Percentiles rank a stretch among this genome's conserved stretches.
Evolutionary conservation across 352 stramenopile genomes (phyloP).

Genomic region (Globisporangium iwayamae): DNA sequence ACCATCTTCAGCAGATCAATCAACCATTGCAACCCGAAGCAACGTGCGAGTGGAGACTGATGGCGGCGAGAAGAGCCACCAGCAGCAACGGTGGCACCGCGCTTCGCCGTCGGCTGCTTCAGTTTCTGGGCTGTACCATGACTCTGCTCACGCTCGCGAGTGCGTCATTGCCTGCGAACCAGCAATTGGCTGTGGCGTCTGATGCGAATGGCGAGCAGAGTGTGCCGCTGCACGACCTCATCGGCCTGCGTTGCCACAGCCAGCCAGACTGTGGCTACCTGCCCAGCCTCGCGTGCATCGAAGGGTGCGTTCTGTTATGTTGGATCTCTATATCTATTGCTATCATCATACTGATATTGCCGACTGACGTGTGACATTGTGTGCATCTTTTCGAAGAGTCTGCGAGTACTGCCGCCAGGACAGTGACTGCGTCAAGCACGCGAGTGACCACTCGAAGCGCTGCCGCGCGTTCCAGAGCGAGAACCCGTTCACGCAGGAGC

Average conservation of each 20-base stretch:
- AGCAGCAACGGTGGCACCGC: background rate
- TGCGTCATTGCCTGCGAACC: background rate
- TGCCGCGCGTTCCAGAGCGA: constrained; percentile 44
- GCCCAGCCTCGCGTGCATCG: constrained; percentile 63
- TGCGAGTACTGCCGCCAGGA: constrained; percentile 68
- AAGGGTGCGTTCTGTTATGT: constrained; percentile 30
- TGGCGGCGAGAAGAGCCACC: background rate
- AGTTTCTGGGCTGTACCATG: background rate
- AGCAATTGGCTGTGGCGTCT: background rate
- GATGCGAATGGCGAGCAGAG: background rate
- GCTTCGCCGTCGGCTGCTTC: background rate
- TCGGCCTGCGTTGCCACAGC: constrained; percentile 43
- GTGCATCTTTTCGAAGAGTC: constrained; percentile 25
- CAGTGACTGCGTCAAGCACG: constrained; percentile 49
- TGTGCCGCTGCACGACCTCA: constrained; percentile 27
- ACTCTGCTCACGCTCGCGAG: background rate
- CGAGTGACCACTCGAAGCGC: constrained; percentile 48
- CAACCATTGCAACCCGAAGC: no score
- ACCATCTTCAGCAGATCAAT: background rate
- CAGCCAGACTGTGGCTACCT: constrained; percentile 73
- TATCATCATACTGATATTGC: background rate
- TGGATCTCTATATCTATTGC: background rate
- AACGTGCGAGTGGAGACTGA: background rate
- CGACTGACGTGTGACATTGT: background rate
- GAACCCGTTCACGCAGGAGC: constrained; percentile 31